Evolutionary conservation across 2,329 filamentous ascomycete species (phyloP).

Genomic region (Cadophora sp.): DNA sequence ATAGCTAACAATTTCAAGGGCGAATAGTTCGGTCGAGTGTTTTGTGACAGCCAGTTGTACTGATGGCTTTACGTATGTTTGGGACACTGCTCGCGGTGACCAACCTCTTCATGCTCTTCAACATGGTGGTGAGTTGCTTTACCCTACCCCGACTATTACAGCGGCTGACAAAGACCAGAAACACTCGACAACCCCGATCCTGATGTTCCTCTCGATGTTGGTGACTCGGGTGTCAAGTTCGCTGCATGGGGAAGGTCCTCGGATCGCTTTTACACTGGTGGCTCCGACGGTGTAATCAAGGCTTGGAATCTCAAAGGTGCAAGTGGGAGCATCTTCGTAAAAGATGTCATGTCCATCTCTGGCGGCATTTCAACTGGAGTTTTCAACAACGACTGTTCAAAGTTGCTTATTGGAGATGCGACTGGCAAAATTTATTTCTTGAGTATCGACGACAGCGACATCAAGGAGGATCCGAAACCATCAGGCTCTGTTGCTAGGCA

Average conservation of each 20-base stretch:
- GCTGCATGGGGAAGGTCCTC: constrained; percentile 64
- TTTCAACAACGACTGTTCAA: constrained; percentile 63
- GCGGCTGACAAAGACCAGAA: constrained; percentile 35
- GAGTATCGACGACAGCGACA: constrained; percentile 53
- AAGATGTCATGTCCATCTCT: constrained; percentile 59
- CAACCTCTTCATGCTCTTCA: constrained; percentile 60
- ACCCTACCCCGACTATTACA: not conserved
- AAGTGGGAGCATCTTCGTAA: constrained; percentile 53
- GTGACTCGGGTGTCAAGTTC: constrained; percentile 70
- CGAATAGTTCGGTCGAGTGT: constrained; percentile 56
- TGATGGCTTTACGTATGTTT: constrained; percentile 66
- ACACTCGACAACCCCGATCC: constrained; percentile 42
- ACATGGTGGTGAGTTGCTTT: constrained; percentile 53
- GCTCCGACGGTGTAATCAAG: constrained; percentile 67
- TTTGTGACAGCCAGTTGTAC: constrained; percentile 69
- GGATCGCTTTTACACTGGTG: constrained; percentile 68
- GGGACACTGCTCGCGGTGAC: constrained; percentile 65
- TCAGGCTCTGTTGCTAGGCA: not conserved
- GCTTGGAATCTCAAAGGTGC: constrained; percentile 65
- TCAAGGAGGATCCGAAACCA: constrained; percentile 17
- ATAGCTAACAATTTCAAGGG: constrained; percentile 47
- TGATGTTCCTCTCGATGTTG: constrained; percentile 52
- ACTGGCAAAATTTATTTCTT: constrained; percentile 65
- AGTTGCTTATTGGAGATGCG: constrained; percentile 65
- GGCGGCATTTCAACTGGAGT: constrained; percentile 64